These are phyloP conservation scores for Backusella sp. DNA, from an alignment of 192 early-diverging fungal genomes.

Conservation along the genomic window DNA sequence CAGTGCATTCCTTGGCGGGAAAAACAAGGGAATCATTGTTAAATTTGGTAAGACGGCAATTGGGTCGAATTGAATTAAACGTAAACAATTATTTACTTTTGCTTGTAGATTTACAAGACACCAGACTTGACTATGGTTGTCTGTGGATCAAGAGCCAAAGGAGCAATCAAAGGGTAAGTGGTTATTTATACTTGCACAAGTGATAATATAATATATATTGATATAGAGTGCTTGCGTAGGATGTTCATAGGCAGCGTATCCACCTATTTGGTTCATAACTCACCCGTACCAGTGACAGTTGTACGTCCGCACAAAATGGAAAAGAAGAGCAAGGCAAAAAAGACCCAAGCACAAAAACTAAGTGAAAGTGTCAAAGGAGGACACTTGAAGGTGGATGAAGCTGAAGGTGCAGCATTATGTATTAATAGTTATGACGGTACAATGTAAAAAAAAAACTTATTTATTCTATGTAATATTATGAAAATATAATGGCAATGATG, in stretches of 20 bases:
- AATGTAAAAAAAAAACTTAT: constrained; percentile 9
- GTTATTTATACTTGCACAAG: background rate
- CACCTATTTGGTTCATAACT: constrained; percentile 52
- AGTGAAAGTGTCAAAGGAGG: constrained; percentile 40
- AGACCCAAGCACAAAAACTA: constrained; percentile 34
- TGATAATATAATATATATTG: background rate
- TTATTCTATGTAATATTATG: constrained; percentile 42
- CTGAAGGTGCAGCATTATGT: constrained; percentile 5
- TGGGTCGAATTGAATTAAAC: background rate
- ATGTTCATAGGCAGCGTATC: constrained; percentile 51
- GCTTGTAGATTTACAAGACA: constrained; percentile 2
- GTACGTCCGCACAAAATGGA: constrained; percentile 46
- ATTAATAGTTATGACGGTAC: constrained; percentile 26
- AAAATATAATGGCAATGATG: constrained; percentile 75
- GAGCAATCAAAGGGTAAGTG: constrained; percentile 50
- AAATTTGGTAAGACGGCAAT: constrained; percentile 20
- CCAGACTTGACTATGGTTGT: constrained; percentile 48
- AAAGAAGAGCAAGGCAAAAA: constrained; percentile 25
- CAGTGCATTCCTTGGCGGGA: constrained; percentile 30
- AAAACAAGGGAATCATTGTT: constrained; percentile 28
- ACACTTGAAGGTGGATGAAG: constrained; percentile 38
- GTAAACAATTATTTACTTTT: background rate
- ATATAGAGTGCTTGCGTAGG: constrained; percentile 10
- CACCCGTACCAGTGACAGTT: constrained; percentile 49
- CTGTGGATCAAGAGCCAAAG: constrained; percentile 47